Base-by-base conservation (phyloP, 306 rosid species). In the Rosa rugosa region DNA sequence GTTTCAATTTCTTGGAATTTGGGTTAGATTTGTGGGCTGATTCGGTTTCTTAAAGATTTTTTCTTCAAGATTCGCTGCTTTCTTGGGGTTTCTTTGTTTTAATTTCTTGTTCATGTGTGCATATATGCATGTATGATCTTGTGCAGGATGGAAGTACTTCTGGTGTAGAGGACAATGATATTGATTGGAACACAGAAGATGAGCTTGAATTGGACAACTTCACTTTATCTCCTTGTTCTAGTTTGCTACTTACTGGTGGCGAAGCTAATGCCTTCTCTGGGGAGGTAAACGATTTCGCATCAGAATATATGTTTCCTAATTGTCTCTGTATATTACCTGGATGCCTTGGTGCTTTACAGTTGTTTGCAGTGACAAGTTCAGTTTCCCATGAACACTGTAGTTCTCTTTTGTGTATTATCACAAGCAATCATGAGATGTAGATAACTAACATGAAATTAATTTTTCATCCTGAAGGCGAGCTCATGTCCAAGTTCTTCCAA, bases 151-250 rank as follows among this genome's bases (percentile, higher is more conserved):
- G 82, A 38, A 88, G 81, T 75, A 65, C 82, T 80, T 92, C 91
- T 84, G 97, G 84, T 69, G 71, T 72, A 59, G 90, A 83, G 57
- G 75, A 79, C 81, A 94, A 86, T 40, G 83, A 83, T 41, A 69
- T 83, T 76, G 97, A 94, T 79, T 94, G 97, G 99, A 89, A 88
- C 81, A 84, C 92, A 6, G 99, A 94, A 9, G 99, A 94, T 51
- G 99, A 94, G 82, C 85, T 80, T 18, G 99, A 94, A 81, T 89
- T 91, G 83, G 90, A 87, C 42, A 84, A 85, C 79, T 83, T 86
- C 69, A 57, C 84, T 40, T 79, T 89, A 14, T 80, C 91, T 42
- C 81, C 93, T 8, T 82, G 84, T 69, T 78, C 84, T 57, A 34
- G 69, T 17, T 34, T 34, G 11, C 9, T 14, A 16, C 69, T 31